Evolutionary conservation across 306 rosid genomes (phyloP), one percentile per base, ranked within the genome.

Genomic region (Vigna unguiculata): DNA sequence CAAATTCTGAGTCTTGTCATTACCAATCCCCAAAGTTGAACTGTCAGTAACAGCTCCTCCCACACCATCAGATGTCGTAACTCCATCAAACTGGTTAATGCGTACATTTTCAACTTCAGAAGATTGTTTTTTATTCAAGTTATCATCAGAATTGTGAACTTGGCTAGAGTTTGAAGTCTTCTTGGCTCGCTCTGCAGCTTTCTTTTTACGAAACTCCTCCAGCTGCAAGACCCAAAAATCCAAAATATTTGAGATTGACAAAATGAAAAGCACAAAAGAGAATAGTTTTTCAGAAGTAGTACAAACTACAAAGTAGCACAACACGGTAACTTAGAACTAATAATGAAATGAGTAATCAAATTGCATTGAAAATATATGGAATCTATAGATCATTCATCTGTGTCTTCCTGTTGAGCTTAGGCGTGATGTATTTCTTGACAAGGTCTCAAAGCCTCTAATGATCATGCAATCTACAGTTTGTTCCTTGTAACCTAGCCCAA

Each of bases 181-280:
- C 90, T 92, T 96, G 24, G 77, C 88, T 53, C 86, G 89, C 64
- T 93, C 97, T 24, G 97, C 96, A 6, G 97, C 97, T 77, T 88
- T 95, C 85, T 89, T 95, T 90, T 89, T 92, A 30, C 97, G 94
- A 78, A 96, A 92, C 89, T 96, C 99, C 78, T 96, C 99, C 64
- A 92, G 78, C 99, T 96, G 88, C 85, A 87, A 76, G 46, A 61
- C 68, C 65, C 60, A 82, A 78, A 61, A 46, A 57, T 40, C 14
- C 40, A 34, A 73, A 2, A 19, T 20, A 61, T 67, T 68, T 58
- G 20, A 76, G 59, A 67, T 62, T 45, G 51, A 64, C 52, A 58
- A 25, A 78, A 61, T 30, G 30, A 62, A 7, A 10, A 11, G 10
- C 4, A 7, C 5, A 13, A 30, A 30, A 19, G 22, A 47, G 55